These are phyloP conservation scores for Usnea hakonensis DNA, from an alignment of 495 filamentous ascomycete genomes.

Conservation along the genomic window DNA sequence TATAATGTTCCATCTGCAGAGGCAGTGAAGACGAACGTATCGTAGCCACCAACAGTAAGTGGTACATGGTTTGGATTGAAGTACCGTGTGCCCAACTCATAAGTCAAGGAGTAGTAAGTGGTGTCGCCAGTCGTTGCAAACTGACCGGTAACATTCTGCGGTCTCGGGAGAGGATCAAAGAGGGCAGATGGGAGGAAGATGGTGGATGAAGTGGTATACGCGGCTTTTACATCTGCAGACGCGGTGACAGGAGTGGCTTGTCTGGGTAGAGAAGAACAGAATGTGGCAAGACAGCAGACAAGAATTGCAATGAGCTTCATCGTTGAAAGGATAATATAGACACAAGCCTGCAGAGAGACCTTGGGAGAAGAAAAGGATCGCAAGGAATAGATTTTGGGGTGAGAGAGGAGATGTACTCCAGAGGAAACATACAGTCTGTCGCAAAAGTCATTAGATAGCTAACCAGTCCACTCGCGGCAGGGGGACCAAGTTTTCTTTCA, in stretches of 20 bases:
- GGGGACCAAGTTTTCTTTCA: background rate
- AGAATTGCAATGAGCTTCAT: background rate
- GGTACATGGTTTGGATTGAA: background rate
- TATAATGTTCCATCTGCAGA: background rate
- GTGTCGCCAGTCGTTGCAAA: background rate
- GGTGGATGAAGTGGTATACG: background rate
- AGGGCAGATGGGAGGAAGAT: background rate
- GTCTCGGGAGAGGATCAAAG: background rate
- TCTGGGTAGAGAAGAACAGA: background rate
- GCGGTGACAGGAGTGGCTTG: background rate
- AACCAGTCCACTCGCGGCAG: background rate
- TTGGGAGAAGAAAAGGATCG: background rate
- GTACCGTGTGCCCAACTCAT: background rate
- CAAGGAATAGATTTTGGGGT: background rate
- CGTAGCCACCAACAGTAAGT: background rate
- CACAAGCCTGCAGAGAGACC: background rate
- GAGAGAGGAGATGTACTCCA: background rate
- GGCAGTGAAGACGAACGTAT: background rate
- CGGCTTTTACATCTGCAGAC: background rate
- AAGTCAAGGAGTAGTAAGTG: conserved; percentile 1
- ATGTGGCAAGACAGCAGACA: background rate
- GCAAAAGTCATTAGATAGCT: background rate
- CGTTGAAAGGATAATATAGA: background rate
- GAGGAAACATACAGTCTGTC: background rate
- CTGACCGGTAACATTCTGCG: background rate